Evolutionary conservation across 2,329 filamentous ascomycete genomes (phyloP), one percentile per base, ranked within the genome.

Genomic region (Aspergillus sp.): DNA sequence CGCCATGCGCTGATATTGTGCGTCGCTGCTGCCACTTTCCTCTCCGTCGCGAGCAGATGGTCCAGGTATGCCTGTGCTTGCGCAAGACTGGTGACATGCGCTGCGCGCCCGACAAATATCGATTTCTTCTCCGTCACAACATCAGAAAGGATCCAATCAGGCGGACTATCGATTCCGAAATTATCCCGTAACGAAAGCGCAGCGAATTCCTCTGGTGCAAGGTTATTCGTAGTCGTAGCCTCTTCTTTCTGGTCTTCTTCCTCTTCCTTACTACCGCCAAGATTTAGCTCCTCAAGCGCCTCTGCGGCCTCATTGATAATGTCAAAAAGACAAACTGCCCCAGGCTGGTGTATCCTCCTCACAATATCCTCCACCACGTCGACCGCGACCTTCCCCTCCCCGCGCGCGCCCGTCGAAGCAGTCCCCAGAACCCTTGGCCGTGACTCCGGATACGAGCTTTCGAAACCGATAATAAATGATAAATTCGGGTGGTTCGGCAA

Each of bases 1-100:
- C 93, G 81, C 88, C 90, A 97, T 1, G 91, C 91, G 17, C 86
- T 90, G 63, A 98, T 96, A 67, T 97, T 97, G 67, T 98, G 93
- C 51, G 91, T 90, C 4, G 93, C 93, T 42, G 79, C 75, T n/a
- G 89, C 84, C 32, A 89, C 84, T 57, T 87, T 89, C 70, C 86
- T 90, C 68, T 97, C 90, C 7, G 83, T 86, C 4, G 84, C 79
- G 6, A 96, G 76, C 1, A 98, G 77, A 65, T 94, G 84, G 39
- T 81, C 75, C 1, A 97, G 71, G 60, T 81, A 90, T 2, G 73
- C 68, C 49, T 82, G 80, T 2, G 90, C 91, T 66, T 93, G 80
- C 1, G 77, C 73, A 0, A 87, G 80, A 3, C 84, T 87, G 0
- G 76, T 72, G 1, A 95, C 88, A 2, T 69, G 70, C 0, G 86